phyloP scores from a whole-genome alignment of 2,329 filamentous ascomycete genomes.

The Colletotrichum musae region DNA sequence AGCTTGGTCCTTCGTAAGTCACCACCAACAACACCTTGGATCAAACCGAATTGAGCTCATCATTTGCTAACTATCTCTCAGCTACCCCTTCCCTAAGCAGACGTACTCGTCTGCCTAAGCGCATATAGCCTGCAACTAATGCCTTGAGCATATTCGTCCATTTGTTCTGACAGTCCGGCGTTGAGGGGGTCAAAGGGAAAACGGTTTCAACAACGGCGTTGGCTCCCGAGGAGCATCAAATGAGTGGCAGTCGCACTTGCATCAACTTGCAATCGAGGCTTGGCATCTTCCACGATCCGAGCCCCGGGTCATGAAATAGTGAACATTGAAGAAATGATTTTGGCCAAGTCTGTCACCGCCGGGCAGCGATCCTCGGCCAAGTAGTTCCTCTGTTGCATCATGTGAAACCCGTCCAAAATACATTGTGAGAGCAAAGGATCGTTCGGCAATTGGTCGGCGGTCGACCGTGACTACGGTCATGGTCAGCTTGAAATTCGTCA shows the following conservation, averaged over 20 bases:
- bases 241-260: slow-evolving; percentile 46
- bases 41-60: slow-evolving; percentile 7
- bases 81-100: slow-evolving; percentile 88
- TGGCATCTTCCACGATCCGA: slow-evolving; percentile 61
- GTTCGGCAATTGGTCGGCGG: slow-evolving; percentile 6
- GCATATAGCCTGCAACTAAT: slow-evolving; percentile 37
- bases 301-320: slow-evolving; percentile 40
- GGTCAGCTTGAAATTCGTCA: slow-evolving; percentile 16
- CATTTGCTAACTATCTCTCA: slow-evolving; percentile 52
- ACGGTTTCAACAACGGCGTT: slow-evolving; percentile 71
- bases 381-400: slow-evolving; percentile 13
- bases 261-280: slow-evolving; percentile 45
- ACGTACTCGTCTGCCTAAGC: slow-evolving; percentile 70
- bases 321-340: slow-evolving; percentile 31
- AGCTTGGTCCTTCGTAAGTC: slow-evolving; percentile 94
- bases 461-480: slow-evolving; percentile 7
- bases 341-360: slow-evolving; percentile 21
- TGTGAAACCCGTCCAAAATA: slow-evolving; percentile 36
- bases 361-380: slow-evolving; percentile 25
- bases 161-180: slow-evolving; percentile 52
- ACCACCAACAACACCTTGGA: slow-evolving; percentile 6
- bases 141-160: slow-evolving; percentile 37
- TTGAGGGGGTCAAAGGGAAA: slow-evolving; percentile 58
- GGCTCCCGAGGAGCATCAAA: slow-evolving; percentile 50
- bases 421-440: slow-evolving; percentile 29